Percentiles rank a stretch among this genome's conserved stretches.
These are phyloP conservation scores for Ascochyta lentis DNA, from an alignment of 2,329 filamentous ascomycete genomes.

Conservation along the genomic window DNA sequence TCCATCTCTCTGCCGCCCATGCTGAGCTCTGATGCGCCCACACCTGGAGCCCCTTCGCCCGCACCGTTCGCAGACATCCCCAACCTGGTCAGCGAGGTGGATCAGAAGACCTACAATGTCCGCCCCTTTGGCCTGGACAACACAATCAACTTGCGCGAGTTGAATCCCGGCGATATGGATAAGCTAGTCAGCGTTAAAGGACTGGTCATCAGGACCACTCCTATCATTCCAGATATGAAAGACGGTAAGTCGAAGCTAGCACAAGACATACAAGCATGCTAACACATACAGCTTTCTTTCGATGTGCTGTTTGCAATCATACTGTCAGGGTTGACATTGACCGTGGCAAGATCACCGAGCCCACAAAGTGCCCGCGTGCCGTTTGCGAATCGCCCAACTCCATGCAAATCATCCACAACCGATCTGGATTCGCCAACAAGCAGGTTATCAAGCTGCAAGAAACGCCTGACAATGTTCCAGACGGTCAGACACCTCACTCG, in stretches of 20 bases:
- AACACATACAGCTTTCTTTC: constrained; percentile 78
- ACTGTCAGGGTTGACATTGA: constrained; percentile 91
- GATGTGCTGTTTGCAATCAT: constrained; percentile 91
- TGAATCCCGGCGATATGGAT: constrained; percentile 97
- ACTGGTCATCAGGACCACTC: constrained; percentile 91
- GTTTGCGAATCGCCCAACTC: constrained; percentile 88
- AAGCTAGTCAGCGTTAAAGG: constrained; percentile 95
- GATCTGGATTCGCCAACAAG: constrained; percentile 93
- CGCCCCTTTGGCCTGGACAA: constrained; percentile 88
- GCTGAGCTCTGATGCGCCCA: constrained; percentile 78
- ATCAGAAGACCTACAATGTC: constrained; percentile 81
- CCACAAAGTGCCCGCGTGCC: constrained; percentile 83
- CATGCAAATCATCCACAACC: constrained; percentile 98
- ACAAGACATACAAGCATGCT: constrained; percentile 11
- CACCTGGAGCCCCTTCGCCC: constrained; percentile 43
- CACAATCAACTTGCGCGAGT: constrained; percentile 87
- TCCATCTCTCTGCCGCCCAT: constrained; percentile 77
- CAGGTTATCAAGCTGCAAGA: constrained; percentile 99
- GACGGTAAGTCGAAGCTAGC: constrained; percentile 59
- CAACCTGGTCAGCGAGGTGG: constrained; percentile 77
- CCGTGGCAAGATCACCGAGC: constrained; percentile 93
- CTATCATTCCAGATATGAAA: constrained; percentile 98
- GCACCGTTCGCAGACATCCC: constrained; percentile 60
- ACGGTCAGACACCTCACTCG: constrained; percentile 95
- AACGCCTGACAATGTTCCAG: constrained; percentile 91